Evolutionary conservation across 2,329 filamentous ascomycete genomes (phyloP).

Genomic region (Penicillium decumbens): DNA sequence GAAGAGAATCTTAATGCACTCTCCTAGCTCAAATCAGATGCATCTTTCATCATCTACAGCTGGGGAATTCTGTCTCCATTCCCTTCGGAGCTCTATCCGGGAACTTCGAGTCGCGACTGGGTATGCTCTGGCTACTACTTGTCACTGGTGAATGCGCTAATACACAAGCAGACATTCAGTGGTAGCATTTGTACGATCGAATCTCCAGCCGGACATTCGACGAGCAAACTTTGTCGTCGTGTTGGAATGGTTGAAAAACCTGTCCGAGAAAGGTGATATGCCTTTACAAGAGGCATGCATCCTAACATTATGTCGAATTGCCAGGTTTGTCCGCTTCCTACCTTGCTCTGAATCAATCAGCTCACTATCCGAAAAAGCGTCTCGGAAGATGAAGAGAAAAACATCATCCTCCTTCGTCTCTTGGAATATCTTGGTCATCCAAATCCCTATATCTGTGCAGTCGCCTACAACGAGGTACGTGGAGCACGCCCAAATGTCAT

Average conservation of each 20-base stretch:
- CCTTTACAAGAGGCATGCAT: constrained; percentile 78
- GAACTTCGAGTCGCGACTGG: constrained; percentile 80
- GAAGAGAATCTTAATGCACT: constrained; percentile 65
- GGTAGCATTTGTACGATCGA: constrained; percentile 58
- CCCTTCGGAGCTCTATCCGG: constrained; percentile 74
- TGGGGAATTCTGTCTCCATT: constrained; percentile 77
- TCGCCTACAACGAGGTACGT: constrained; percentile 74
- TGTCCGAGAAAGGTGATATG: constrained; percentile 65
- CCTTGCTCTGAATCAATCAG: background rate
- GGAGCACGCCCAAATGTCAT: background rate
- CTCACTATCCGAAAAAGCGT: constrained; percentile 44
- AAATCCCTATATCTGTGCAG: constrained; percentile 71
- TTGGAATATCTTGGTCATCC: constrained; percentile 81
- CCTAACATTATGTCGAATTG: constrained; percentile 79
- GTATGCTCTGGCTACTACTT: constrained; percentile 31
- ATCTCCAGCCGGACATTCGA: constrained; percentile 46
- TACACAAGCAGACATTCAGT: constrained; percentile 53
- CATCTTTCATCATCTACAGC: constrained; percentile 63
- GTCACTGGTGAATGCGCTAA: constrained; percentile 3
- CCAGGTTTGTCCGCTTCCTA: constrained; percentile 49
- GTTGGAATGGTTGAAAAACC: constrained; percentile 64
- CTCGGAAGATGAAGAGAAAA: constrained; percentile 75
- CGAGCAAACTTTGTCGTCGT: constrained; percentile 64
- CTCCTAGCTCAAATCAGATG: constrained; percentile 54
- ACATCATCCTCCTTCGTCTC: constrained; percentile 75